Conservation (phyloP, 148 eudicot genomes). For the Vaccinium corymbosum region DNA sequence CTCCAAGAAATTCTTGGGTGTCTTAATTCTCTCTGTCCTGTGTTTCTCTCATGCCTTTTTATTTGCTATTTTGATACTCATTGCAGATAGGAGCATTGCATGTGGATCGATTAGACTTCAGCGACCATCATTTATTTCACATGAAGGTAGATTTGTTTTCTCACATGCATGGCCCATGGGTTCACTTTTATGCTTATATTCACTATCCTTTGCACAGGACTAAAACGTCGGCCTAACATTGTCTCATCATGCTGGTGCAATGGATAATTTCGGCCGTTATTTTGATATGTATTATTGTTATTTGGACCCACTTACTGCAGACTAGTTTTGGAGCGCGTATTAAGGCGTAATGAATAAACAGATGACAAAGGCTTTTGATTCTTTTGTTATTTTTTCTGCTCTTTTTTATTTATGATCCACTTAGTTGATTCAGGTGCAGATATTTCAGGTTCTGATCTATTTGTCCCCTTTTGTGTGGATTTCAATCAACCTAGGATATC, state of each 20-base stretch:
- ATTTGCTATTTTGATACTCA: conserved; percentile 10
- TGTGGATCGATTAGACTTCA: conserved; percentile 66
- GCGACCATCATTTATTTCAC: conserved; percentile 71
- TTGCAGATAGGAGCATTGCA: conserved; percentile 69
- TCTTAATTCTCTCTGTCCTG: not conserved
- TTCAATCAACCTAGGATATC: conserved; percentile 49
- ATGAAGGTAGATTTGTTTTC: conserved; percentile 40
- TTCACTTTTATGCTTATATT: not conserved
- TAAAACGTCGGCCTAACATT: not conserved
- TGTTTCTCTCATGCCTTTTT: not conserved
- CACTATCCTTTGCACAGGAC: not conserved
- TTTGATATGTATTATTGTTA: not conserved
- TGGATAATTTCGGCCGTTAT: not conserved
- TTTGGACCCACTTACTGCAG: not conserved
- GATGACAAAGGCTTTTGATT: not conserved
- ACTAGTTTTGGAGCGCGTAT: not conserved
- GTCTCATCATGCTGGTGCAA: not conserved
- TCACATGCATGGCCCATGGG: not conserved
- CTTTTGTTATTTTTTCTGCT: not conserved
- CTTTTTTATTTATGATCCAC: not conserved
- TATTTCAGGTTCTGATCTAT: conserved; percentile 15
- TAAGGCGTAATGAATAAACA: not conserved
- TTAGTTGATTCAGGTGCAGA: conserved; percentile 7
- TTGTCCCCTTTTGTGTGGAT: conserved; percentile 7
- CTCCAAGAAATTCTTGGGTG: not conserved